Evolutionary conservation across 108 stramenopile genomes (phyloP), one percentile per base, ranked within the genome.

Genomic region (Cyclotella cryptica): DNA sequence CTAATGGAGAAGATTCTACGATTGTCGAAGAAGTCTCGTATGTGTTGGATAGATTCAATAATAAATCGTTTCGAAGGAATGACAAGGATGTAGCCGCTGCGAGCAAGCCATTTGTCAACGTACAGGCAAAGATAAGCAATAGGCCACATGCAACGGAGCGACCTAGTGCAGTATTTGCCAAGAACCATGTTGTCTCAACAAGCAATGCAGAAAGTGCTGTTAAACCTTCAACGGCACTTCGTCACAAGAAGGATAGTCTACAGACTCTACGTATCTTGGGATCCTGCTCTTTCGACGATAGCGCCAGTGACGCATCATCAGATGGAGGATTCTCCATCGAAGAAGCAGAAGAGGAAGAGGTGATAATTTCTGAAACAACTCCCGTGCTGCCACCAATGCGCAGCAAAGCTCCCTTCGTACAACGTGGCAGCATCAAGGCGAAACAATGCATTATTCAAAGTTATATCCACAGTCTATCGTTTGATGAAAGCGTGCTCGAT

Each of bases 251-350:
- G 29, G 22, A 8, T 11, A 19, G 28, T 9, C 13, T 45, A 17
- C 10, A 45, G 18, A 47, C 65, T 26, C 14, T 21, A 17, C 45
- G 43, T 8, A 30, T 22, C 17, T 24, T 19, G 30, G 18, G 13
- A 52, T 68, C 29, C 3, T 53, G 30, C 22, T 68, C 64, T 17
- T 68, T 68, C 29, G 67, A 52, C 18, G 57, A 58, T 14, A 24
- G 57, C 8, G 35, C 10, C 49, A 39, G 51, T 29, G 67, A 52
- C 3, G 49, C 26, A 30, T 68, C 67, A 19, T 68, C 67, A 14
- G 28, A 29, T 35, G 67, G 42, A 15, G 67, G 22, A 68, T 68
- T 51, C 24, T 68, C 67, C 4, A 68, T 68, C 28, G 67, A 68
- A 52, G 64, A 65, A 26, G n/a, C 14, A 35, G 13, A 65, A 26